phyloP scores from a whole-genome alignment of 306 rosid species.

The Begonia loranthoides region DNA sequence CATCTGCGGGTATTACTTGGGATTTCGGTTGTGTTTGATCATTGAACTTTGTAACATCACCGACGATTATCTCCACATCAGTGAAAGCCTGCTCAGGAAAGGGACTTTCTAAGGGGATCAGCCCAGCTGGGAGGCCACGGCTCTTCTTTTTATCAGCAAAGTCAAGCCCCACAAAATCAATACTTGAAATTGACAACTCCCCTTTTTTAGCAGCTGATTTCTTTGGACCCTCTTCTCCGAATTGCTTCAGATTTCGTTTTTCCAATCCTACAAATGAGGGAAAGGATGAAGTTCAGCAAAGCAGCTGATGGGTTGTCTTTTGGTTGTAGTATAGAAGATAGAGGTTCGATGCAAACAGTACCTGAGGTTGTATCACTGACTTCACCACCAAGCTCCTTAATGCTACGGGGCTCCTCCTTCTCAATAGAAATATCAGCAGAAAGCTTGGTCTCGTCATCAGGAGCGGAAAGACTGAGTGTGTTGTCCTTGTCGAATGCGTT shows the following conservation, averaged over 20 bases:
- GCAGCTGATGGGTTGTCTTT: not conserved
- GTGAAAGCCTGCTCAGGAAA: conserved; percentile 34
- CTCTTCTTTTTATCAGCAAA: conserved; percentile 67
- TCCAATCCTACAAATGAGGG: conserved; percentile 28
- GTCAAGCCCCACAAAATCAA: conserved; percentile 73
- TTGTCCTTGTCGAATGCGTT: conserved; percentile 3
- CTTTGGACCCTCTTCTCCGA: conserved; percentile 12
- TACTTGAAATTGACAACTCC: conserved; percentile 47
- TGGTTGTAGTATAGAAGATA: not conserved
- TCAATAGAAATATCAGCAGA: conserved; percentile 10
- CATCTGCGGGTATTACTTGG: conserved; percentile 27
- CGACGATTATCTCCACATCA: conserved; percentile 78
- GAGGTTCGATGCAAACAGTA: no score
- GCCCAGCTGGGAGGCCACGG: conserved; percentile 63
- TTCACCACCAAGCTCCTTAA: not conserved
- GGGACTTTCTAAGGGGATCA: conserved; percentile 59
- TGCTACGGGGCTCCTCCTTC: conserved; percentile 6
- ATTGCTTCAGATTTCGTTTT: conserved; percentile 13
- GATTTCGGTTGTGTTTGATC: conserved; percentile 18
- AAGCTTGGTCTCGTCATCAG: not conserved
- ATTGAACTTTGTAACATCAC: conserved; percentile 45
- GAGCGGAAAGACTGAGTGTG: no score
- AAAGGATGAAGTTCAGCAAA: conserved; percentile 18
- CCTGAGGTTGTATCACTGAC: not conserved
- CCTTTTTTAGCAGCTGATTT: conserved; percentile 32